phyloP scores from a whole-genome alignment of 139 green algal genomes.

The Chlorella sorokiniana region DNA sequence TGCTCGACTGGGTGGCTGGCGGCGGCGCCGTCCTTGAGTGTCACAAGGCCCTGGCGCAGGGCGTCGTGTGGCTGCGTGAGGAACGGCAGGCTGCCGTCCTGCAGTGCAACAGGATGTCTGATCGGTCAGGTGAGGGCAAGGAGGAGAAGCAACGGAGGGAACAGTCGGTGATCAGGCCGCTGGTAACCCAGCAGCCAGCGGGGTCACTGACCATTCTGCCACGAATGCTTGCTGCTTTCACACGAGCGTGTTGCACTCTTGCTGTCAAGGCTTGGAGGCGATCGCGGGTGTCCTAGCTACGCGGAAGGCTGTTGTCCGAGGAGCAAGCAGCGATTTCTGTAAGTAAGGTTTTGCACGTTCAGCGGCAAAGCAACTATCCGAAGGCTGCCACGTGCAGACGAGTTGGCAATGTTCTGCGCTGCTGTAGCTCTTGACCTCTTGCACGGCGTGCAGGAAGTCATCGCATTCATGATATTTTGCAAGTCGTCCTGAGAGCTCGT shows the following conservation, averaged over 20 bases:
- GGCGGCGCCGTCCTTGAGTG: slow-evolving; percentile 72
- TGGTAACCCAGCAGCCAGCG: neutral
- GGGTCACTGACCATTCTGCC: neutral
- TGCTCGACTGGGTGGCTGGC: slow-evolving; percentile 69
- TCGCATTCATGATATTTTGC: neutral
- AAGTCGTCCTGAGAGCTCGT: neutral
- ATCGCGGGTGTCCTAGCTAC: no score
- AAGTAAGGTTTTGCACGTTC: no score
- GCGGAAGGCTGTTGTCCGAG: no score
- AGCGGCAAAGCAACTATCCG: no score
- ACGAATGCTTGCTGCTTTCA: no score
- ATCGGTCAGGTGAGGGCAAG: neutral
- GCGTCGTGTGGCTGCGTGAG: slow-evolving; percentile 64
- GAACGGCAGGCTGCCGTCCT: slow-evolving; percentile 62
- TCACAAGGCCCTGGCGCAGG: slow-evolving; percentile 68
- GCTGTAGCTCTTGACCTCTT: no score
- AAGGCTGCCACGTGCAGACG: no score
- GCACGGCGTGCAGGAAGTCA: no score
- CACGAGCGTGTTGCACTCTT: no score
- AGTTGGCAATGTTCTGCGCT: no score
- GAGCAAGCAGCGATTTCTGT: no score
- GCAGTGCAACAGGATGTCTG: neutral
- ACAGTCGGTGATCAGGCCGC: neutral
- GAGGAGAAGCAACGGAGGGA: neutral
- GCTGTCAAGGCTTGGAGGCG: no score